Conservation (phyloP, 1,139 yeast species). For the Suhomyces maxii region DNA sequence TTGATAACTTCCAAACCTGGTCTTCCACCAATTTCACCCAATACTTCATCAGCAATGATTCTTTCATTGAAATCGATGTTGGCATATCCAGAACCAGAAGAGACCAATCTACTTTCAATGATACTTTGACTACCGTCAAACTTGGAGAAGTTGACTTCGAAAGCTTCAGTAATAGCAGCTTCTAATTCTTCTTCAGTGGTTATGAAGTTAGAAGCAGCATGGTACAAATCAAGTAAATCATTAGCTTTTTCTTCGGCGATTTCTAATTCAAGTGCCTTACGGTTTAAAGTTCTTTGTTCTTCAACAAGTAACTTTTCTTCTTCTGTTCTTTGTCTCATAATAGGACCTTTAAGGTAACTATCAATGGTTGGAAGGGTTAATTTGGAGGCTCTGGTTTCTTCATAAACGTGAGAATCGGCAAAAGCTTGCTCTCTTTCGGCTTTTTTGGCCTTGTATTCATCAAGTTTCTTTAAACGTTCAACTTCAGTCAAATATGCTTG, state of each 20-base stretch:
- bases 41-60: slow-evolving; percentile 35
- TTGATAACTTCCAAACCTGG: slow-evolving; percentile 39
- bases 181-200: slow-evolving; percentile 65
- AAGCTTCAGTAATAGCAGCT: slow-evolving; percentile 56
- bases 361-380: slow-evolving; percentile 83
- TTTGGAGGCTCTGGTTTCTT: slow-evolving; percentile 43
- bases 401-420: slow-evolving; percentile 26
- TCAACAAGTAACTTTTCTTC: slow-evolving; percentile 54
- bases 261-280: slow-evolving; percentile 34
- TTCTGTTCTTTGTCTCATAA: slow-evolving; percentile 69
- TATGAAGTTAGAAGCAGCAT: slow-evolving; percentile 64
- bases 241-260: slow-evolving; percentile 49
- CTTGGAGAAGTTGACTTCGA: slow-evolving; percentile 44
- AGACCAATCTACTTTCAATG: slow-evolving; percentile 39
- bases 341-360: slow-evolving; percentile 62
- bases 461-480: slow-evolving; percentile 30
- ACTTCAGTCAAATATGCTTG: slow-evolving; percentile 64
- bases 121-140: slow-evolving; percentile 37
- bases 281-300: slow-evolving; percentile 35
- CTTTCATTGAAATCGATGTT: slow-evolving; percentile 32
- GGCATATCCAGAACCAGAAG: slow-evolving; percentile 31
- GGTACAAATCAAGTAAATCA: slow-evolving; percentile 67
- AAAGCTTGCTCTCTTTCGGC: slow-evolving; percentile 27
- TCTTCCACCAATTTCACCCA: slow-evolving; percentile 25
- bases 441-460: slow-evolving; percentile 29